phyloP scores from a whole-genome alignment of 179 eudicot genomes.

The Spinacia oleracea region DNA sequence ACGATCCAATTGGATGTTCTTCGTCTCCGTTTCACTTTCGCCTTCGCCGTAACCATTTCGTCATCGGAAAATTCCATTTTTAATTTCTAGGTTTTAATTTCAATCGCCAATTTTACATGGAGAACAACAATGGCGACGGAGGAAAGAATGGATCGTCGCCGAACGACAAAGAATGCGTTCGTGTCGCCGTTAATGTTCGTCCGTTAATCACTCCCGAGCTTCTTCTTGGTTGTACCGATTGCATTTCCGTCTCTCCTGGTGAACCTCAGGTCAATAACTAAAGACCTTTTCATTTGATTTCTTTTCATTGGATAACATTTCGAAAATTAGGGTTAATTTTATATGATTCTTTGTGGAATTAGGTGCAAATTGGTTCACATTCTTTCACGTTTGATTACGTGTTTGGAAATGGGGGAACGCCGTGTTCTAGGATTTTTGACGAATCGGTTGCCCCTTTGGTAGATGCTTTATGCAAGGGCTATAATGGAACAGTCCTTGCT shows the following conservation, averaged over 20 bases:
- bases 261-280: slow-evolving; percentile 69
- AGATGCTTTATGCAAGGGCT: slow-evolving; percentile 77
- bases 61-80: too few relatives aligned
- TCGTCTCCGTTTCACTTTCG: not conserved
- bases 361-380: slow-evolving; percentile 96
- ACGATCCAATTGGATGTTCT: not conserved
- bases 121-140: slow-evolving; percentile 27
- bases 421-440: slow-evolving; percentile 54
- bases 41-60: not conserved
- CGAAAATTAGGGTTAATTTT: slow-evolving; percentile 6
- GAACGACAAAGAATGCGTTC: slow-evolving; percentile 49
- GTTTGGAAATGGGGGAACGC: slow-evolving; percentile 64
- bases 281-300: not conserved
- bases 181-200: slow-evolving; percentile 90
- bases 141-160: slow-evolving; percentile 17
- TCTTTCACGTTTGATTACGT: slow-evolving; percentile 79
- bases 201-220: slow-evolving; percentile 88
- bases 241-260: slow-evolving; percentile 60
- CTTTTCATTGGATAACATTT: not conserved
- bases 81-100: not conserved
- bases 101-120: slow-evolving; percentile 24
- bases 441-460: slow-evolving; percentile 78
- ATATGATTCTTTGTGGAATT: not conserved
- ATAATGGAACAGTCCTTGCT: slow-evolving; percentile 90
- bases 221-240: slow-evolving; percentile 77